A percentile compares a stretch with the other conserved stretches of the same genome.
These are phyloP conservation scores for Candida nitratophila DNA, from an alignment of 805 yeast genomes.

Conservation along the genomic window DNA sequence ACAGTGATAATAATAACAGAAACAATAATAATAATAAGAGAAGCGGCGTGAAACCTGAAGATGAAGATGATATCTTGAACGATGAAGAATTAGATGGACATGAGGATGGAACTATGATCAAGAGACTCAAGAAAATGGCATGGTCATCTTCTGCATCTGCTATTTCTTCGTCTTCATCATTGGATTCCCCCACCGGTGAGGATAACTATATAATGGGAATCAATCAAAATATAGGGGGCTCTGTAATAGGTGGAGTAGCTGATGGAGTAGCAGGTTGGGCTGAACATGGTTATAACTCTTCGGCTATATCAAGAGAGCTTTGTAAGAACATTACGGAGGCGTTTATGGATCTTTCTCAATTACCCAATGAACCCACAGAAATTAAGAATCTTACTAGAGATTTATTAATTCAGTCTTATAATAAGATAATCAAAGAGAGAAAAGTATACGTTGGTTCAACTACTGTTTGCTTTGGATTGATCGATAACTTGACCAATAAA, in stretches of 20 bases:
- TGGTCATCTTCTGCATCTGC: neutral
- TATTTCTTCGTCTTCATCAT: conserved; percentile 13
- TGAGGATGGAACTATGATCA: conserved; percentile 20
- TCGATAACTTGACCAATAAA: conserved; percentile 40
- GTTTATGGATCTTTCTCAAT: conserved; percentile 20
- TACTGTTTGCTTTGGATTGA: conserved; percentile 80
- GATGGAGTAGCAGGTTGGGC: conserved; percentile 99
- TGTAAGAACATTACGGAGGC: conserved; percentile 46
- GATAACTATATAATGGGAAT: conserved; percentile 59
- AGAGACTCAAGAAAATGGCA: conserved; percentile 14
- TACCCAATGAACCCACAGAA: conserved; percentile 2
- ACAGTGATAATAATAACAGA: too few species aligned
- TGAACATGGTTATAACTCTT: conserved; percentile 83
- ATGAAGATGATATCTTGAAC: conserved; percentile 6
- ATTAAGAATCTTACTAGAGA: conserved; percentile 29
- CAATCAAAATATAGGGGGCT: conserved; percentile 18
- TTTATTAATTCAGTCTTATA: conserved; percentile 52
- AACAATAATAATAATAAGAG: too few species aligned
- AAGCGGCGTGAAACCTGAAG: too few species aligned
- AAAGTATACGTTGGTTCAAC: conserved; percentile 86
- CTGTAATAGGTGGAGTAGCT: conserved; percentile 68
- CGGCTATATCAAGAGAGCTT: conserved; percentile 78
- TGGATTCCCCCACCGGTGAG: conserved; percentile 64
- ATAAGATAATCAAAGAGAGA: conserved; percentile 42
- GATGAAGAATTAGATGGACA: conserved; percentile 7